Base-by-base conservation (phyloP, 2,329 filamentous ascomycete genomes). In the Hypoxylon sp. region DNA sequence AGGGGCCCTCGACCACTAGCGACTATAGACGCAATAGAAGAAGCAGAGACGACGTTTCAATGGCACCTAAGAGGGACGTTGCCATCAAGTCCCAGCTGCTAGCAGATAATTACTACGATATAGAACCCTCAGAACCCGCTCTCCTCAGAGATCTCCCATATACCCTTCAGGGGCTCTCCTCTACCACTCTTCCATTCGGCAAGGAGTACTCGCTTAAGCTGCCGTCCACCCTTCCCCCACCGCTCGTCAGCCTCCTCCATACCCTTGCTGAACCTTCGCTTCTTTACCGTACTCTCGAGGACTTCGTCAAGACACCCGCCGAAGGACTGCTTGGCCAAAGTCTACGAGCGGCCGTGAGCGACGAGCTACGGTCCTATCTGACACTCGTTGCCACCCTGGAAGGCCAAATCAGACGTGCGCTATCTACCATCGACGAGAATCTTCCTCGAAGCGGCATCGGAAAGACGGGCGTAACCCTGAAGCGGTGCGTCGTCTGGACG, bases 401-500 rank as follows among this genome's bases (percentile, higher is more conserved):
- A 76, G 90, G 88, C 9, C 94, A 99, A 73, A 97, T 98, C 51
- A 85, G 94, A 56, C 83, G 90, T 60, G 92, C 93, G 1, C 77
- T 98, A 45, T 83, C 88, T 4, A 85, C 88, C 6, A 78, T 95
- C n/a, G 86, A 91, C 62, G 86, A 89, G 48, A 78, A 80, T 1
- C 84, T 84, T 3, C 85, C 89, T 2, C 82, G 88, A 42, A 83
- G 85, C 40, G 88, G 89, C 1, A 86, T 96, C 49, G 89, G 91
- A 4, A 95, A 93, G 68, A 88, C 91, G 0, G 92, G 93, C 1
- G 94, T 99, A 11, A 99, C 95, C 0, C 79, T 99, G 47, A 98
- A 98, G 74, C 83, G 95, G 72, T 98, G 94, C 68, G 90, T 99
- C 2, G 90, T 99, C 20, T 99, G 96, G 96, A 98, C 93, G 7